Base-by-base conservation (phyloP, 2,329 filamentous ascomycete genomes). In the Penicillium sp. region DNA sequence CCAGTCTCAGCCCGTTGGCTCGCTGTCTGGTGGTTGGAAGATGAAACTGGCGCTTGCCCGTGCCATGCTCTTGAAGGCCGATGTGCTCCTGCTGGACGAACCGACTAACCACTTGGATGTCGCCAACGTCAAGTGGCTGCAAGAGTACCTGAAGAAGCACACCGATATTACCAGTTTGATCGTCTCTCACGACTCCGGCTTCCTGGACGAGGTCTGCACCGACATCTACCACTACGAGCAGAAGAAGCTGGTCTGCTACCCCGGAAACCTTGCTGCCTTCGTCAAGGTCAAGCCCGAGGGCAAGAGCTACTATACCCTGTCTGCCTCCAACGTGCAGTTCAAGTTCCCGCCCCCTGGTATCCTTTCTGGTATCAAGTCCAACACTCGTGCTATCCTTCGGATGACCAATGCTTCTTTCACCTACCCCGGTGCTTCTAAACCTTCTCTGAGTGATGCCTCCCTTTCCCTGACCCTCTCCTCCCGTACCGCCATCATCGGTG, bases 211-310 rank as follows among this genome's bases (percentile, higher is more conserved):
- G 68, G 93, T 99, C 69, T 98, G 94, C 75, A 99, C 95, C 7
- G 95, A 99, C 76, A 97, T 99, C 75, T 97, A 97, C 82, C 95
- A 99, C 82, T 99, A 99, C 81, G 95, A 99, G 80, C 88, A 89
- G 79, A 99, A 99, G 88, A 99, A 98, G 84, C 86, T 99, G 37
- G 82, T 83, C 44, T 78, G 76, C 68, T 84, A 84, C 72, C 78
- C 78, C 58, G 82, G 82, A 53, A 84, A 84, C 66, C 76, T 84
- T 60, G 81, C 82, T 47, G 82, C 68, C 51, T 97, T 99, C 75
- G 95, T 99, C 76, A 86, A 91, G 80, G 83, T 92, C 69, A 92
- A 92, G 75, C 95, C 95, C 13, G 95, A 98, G 81, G 95, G 91
- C 64, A 97, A 96, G 86, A 93, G 91, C 77, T 99, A 99, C 84